phyloP scores from a whole-genome alignment of 2,329 filamentous ascomycete species.

The Pleomassaria siparia region DNA sequence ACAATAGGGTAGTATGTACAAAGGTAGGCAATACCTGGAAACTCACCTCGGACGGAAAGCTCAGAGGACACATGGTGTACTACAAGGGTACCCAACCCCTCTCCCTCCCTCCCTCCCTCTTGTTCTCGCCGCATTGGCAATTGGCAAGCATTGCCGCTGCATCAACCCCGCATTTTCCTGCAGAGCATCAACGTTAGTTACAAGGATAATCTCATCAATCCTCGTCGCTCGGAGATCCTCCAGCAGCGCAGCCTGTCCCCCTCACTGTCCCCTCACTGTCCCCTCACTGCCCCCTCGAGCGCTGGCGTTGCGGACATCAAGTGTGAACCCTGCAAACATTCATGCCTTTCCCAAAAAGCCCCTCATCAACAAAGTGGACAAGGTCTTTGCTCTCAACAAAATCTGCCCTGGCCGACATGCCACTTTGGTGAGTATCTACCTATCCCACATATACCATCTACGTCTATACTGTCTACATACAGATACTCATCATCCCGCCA shows the following conservation, averaged over 20 bases:
- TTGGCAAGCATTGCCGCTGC: conserved; percentile 15
- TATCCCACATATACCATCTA: no score
- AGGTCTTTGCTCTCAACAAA: neutral
- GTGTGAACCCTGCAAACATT: neutral
- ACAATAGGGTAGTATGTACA: no score
- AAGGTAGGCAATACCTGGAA: no score
- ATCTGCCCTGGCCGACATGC: neutral
- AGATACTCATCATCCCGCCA: no score
- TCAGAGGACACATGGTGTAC: conserved; percentile 18
- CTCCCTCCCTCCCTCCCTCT: conserved; percentile 18
- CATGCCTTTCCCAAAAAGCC: conserved; percentile 3
- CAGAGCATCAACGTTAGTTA: conserved; percentile 30
- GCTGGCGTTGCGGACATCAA: neutral
- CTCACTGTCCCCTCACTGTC: no score
- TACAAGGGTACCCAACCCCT: conserved; percentile 14
- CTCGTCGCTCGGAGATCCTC: conserved; percentile 29
- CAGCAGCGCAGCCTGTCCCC: no score
- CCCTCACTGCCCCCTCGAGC: conserved; percentile 22
- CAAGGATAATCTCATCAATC: conserved; percentile 26
- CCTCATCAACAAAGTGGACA: neutral
- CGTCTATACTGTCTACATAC: no score
- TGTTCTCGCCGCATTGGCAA: conserved; percentile 16
- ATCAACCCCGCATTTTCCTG: conserved; percentile 40
- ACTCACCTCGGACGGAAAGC: conserved; percentile 20
- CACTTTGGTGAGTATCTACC: no score